Percentiles rank a stretch among this genome's conserved stretches.
phyloP scores from a whole-genome alignment of 176 grass and related monocot species.

The Saccharum spontaneum region DNA sequence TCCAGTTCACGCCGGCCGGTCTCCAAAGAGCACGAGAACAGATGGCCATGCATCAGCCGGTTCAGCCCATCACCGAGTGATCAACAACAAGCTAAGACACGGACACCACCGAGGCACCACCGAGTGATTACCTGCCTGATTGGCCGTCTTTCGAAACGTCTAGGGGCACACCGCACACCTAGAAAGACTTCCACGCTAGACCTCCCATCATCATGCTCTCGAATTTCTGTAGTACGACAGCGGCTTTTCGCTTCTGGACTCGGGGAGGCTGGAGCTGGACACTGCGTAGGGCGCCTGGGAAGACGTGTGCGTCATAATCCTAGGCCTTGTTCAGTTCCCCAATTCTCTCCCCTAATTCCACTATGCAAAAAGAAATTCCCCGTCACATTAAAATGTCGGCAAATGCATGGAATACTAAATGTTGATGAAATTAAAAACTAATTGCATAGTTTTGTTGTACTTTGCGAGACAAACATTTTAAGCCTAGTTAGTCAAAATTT shows the following conservation, averaged over 20 bases:
- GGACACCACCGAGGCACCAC: not conserved
- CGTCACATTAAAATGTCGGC: no score
- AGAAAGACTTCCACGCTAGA: slow-evolving; percentile 23
- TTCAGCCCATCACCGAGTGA: not conserved
- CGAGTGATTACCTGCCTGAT: not conserved
- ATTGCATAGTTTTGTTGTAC: no score
- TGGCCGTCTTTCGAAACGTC: not conserved
- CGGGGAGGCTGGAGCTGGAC: not conserved
- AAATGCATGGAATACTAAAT: no score
- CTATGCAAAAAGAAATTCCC: no score
- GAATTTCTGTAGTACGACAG: not conserved
- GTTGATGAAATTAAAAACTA: no score
- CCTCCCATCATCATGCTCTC: slow-evolving; percentile 6
- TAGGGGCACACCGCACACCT: slow-evolving; percentile 12
- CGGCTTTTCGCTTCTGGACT: slow-evolving; percentile 24
- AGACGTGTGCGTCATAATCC: not conserved
- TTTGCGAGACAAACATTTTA: no score
- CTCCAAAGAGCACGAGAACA: slow-evolving; percentile 19
- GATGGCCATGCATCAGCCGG: not conserved
- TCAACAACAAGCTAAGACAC: not conserved
- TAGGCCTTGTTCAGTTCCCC: no score
- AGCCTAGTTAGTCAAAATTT: no score
- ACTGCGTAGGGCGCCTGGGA: slow-evolving; percentile 2
- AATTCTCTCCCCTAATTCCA: no score
- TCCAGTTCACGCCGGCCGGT: not conserved